Percentiles rank a stretch among this genome's conserved stretches.
phyloP scores from a whole-genome alignment of 345 rosid genomes.

The Eucalyptus caleyi region DNA sequence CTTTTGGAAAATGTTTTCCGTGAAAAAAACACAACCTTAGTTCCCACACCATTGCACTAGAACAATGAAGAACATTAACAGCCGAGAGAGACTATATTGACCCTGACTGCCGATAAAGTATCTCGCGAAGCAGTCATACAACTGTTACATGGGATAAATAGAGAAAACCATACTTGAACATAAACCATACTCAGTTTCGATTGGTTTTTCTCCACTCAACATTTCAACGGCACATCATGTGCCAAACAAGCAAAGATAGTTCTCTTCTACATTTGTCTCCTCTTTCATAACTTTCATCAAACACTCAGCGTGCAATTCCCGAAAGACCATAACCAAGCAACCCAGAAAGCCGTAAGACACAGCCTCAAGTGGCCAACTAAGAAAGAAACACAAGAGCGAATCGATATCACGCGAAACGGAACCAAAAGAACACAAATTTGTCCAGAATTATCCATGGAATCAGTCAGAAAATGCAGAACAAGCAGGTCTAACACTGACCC shows the following conservation, averaged over 20 bases:
- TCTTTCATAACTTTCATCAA: background rate
- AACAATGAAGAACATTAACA: background rate
- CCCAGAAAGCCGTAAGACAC: background rate
- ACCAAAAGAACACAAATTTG: background rate
- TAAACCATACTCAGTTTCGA: background rate
- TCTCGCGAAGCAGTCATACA: background rate
- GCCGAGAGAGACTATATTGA: background rate
- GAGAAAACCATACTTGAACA: background rate
- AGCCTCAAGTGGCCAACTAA: background rate
- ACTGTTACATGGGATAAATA: background rate
- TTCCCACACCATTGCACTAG: background rate
- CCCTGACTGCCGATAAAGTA: background rate
- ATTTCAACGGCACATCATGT: background rate
- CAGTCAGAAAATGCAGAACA: background rate
- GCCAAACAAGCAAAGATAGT: background rate
- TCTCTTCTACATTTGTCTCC: background rate
- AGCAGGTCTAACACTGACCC: background rate
- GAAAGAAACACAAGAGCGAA: background rate
- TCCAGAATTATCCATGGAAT: background rate
- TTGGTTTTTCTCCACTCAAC: background rate
- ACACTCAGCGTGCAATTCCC: background rate
- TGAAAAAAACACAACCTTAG: background rate
- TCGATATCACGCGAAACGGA: background rate
- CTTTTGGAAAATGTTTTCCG: background rate
- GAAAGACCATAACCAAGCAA: background rate